phyloP scores from a whole-genome alignment of 2,329 filamentous ascomycete species.

The Aureobasidium sp. region DNA sequence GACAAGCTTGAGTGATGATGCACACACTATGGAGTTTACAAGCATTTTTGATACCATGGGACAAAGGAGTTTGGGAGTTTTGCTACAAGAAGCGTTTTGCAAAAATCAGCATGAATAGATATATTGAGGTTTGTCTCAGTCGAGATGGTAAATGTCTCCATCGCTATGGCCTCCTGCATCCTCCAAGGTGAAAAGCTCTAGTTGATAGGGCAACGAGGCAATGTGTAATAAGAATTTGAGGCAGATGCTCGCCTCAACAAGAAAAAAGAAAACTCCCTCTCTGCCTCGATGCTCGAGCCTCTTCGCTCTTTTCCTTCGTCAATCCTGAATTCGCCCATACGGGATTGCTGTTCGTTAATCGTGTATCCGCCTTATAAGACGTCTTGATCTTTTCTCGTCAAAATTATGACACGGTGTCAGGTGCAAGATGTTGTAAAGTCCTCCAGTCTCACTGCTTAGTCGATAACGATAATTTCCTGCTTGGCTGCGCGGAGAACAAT shows the following conservation, averaged over 20 bases:
- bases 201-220: neutral
- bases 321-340: neutral
- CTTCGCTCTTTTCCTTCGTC: neutral
- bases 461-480: slow-evolving; percentile 3
- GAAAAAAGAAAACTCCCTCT: neutral
- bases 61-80: slow-evolving; percentile 6
- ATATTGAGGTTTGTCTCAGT: neutral
- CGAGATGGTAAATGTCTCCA: neutral
- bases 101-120: neutral
- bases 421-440: neutral
- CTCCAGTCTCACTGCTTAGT: neutral
- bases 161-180: neutral
- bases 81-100: neutral
- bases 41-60: slow-evolving; percentile 12
- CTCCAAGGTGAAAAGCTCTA: neutral
- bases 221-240: neutral
- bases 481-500: slow-evolving; percentile 24
- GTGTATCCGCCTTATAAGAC: neutral
- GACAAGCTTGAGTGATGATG: slow-evolving; percentile 76
- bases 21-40: neutral
- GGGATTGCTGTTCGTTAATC: neutral
- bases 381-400: neutral
- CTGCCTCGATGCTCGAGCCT: neutral
- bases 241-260: neutral
- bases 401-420: no score